A percentile compares a stretch with the other conserved stretches of the same genome.
phyloP scores from a whole-genome alignment of 805 yeast species.

The Schizosaccharomyces lindneri region DNA sequence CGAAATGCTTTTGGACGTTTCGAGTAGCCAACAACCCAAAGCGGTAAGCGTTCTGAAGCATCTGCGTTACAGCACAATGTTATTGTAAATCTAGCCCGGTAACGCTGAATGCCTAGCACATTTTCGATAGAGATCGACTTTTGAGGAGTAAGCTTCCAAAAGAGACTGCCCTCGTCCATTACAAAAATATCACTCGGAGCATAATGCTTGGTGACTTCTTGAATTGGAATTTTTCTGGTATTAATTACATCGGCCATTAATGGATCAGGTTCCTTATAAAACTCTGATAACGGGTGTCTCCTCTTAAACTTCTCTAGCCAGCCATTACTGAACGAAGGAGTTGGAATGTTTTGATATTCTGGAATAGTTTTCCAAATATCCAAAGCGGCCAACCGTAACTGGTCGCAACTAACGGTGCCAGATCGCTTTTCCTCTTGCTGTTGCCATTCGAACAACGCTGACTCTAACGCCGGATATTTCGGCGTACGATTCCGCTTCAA shows the following conservation, averaged over 20 bases:
- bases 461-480: not conserved
- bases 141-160: not conserved
- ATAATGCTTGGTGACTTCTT: not conserved
- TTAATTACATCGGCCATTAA: not conserved
- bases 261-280: not conserved
- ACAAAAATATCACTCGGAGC: not conserved
- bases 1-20: not conserved
- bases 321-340: not conserved
- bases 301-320: not conserved
- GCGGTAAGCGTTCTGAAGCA: not conserved
- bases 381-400: not conserved
- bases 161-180: not conserved
- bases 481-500: not conserved
- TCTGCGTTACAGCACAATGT: not conserved
- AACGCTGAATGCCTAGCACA: not conserved
- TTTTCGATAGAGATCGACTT: not conserved
- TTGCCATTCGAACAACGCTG: not conserved
- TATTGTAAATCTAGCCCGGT: not conserved
- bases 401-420: not conserved
- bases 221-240: not conserved
- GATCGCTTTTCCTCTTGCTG: not conserved
- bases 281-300: not conserved
- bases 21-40: not conserved
- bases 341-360: not conserved
- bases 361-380: not conserved